Evolutionary conservation across 2,329 filamentous ascomycete genomes (phyloP).

Genomic region (Penicillium psychrosexuale): DNA sequence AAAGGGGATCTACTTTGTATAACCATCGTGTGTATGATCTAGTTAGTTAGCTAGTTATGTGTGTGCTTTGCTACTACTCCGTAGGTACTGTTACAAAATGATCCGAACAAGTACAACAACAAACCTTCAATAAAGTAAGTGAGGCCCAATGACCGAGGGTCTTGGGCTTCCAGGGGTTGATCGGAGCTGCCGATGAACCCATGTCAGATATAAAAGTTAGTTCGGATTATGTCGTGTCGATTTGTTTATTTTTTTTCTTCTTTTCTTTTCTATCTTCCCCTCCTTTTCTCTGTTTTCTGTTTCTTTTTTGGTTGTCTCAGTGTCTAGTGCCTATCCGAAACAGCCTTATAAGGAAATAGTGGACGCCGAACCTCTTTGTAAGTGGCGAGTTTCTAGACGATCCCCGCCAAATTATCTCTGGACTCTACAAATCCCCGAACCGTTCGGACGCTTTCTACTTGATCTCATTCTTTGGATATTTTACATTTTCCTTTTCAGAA

Average conservation of each 20-base stretch:
- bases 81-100: too few species aligned
- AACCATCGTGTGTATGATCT: neutral
- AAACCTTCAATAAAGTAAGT: neutral
- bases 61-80: too few species aligned
- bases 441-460: neutral
- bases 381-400: conserved; percentile 10
- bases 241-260: neutral
- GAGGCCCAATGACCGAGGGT: conserved; percentile 1
- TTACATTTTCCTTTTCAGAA: neutral
- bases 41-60: too few species aligned
- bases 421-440: neutral
- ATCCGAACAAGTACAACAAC: too few species aligned
- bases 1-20: neutral
- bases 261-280: neutral
- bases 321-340: neutral
- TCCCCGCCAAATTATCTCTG: neutral
- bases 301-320: neutral
- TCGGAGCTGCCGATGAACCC: conserved; percentile 11
- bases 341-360: conserved; percentile 10
- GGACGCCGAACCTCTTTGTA: conserved; percentile 1
- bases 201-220: conserved; percentile 15
- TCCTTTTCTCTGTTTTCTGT: neutral
- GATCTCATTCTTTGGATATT: neutral
- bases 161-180: conserved; percentile 2
- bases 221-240: neutral